Evolutionary conservation across 2,329 filamentous ascomycete genomes (phyloP).

Genomic region (Colletotrichum agaves): DNA sequence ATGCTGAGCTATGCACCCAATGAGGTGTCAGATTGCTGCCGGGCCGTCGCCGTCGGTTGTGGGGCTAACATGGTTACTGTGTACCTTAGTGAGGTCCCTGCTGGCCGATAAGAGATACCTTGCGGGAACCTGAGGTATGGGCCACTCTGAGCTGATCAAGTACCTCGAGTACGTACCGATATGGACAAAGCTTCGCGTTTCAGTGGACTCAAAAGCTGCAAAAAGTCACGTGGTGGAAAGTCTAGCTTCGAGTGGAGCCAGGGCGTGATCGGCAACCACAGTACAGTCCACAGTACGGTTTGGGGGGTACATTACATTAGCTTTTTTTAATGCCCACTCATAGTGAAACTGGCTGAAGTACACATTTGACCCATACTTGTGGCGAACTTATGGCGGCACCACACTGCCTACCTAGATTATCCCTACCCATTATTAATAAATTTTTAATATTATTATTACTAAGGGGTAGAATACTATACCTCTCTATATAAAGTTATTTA

Average conservation of each 20-base stretch:
- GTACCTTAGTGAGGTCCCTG: neutral
- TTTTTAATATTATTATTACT: too few species aligned
- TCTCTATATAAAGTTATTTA: too few species aligned
- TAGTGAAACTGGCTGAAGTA: too few species aligned
- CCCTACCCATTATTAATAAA: too few species aligned
- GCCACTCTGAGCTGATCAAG: neutral
- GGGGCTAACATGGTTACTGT: neutral
- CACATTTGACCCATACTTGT: too few species aligned
- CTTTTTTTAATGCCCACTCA: too few species aligned
- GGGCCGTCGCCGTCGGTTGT: neutral
- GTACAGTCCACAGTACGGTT: too few species aligned
- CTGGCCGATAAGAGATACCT: conserved; percentile 2
- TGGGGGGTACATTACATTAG: too few species aligned
- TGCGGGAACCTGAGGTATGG: neutral
- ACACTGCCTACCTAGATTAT: too few species aligned
- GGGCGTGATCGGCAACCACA: too few species aligned
- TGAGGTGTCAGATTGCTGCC: conserved; percentile 9
- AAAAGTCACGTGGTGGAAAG: neutral
- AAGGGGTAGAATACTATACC: too few species aligned
- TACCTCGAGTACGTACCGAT: neutral
- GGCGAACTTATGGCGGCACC: too few species aligned
- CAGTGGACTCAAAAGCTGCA: neutral
- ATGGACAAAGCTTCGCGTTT: neutral
- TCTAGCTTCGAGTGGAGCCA: conserved; percentile 3
- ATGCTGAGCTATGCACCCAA: neutral